Conservation (phyloP, 805 yeast genomes). For the Pichia kluyveri region DNA sequence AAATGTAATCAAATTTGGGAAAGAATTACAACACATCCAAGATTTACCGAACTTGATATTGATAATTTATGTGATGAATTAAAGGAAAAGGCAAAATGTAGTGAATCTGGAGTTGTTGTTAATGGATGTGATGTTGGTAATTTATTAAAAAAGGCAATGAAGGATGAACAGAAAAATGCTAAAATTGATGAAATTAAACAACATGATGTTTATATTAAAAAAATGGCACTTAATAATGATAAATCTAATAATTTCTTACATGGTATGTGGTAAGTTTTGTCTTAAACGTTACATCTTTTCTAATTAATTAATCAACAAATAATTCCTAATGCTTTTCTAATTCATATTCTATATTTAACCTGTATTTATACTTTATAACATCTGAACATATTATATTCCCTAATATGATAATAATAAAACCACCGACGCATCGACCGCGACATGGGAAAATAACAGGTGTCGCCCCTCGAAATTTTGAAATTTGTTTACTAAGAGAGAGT, state of each 20-base stretch:
- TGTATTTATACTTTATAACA: too few species aligned
- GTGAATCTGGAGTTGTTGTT: conserved; percentile 86
- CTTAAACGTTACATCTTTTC: too few species aligned
- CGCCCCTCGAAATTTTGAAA: too few species aligned
- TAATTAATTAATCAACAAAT: neutral
- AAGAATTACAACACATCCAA: conserved; percentile 87
- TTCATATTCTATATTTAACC: neutral
- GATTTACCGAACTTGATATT: conserved; percentile 86
- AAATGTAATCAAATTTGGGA: conserved; percentile 95
- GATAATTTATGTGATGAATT: conserved; percentile 89
- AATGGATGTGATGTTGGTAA: conserved; percentile 70
- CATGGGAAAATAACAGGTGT: too few species aligned
- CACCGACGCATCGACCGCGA: too few species aligned
- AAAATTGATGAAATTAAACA: neutral
- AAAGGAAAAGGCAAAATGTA: conserved; percentile 88
- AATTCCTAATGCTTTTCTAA: neutral
- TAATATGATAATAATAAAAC: too few species aligned
- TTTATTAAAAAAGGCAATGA: conserved; percentile 26
- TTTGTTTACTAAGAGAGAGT: too few species aligned
- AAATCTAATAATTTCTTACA: conserved; percentile 6
- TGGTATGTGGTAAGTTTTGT: conserved; percentile 3
- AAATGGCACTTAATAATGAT: neutral
- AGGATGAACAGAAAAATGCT: neutral
- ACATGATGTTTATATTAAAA: neutral
- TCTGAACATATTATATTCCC: too few species aligned